A percentile compares a stretch with the other conserved stretches of the same genome.
Conservation (phyloP, 1,284 basidiomycete species). For the Malassezia sympodialis region DNA sequence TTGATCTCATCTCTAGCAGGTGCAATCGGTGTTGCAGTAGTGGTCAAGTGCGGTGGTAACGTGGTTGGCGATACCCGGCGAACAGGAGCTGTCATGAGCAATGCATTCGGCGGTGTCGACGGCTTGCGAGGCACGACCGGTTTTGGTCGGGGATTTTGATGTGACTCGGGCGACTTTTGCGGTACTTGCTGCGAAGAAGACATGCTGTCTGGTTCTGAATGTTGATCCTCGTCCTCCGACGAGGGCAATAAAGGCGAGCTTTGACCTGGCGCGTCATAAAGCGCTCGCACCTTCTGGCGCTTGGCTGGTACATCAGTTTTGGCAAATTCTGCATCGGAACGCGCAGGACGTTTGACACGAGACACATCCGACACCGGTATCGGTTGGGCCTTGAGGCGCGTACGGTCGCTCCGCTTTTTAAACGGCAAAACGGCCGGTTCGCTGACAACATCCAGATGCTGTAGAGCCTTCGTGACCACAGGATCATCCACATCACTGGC, state of each 20-base stretch:
- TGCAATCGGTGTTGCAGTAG: background rate
- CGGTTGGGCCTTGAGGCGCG: constrained; percentile 34
- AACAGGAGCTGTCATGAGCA: background rate
- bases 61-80: background rate
- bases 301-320: constrained; percentile 8
- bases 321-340: constrained; percentile 1
- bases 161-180: background rate
- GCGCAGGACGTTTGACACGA: constrained; percentile 9
- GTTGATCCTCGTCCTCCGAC: background rate
- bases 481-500: constrained; percentile 21
- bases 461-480: constrained; percentile 35
- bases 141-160: background rate
- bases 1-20: background rate
- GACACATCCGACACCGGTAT: constrained; percentile 16
- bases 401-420: constrained; percentile 39
- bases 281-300: constrained; percentile 21
- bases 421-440: constrained; percentile 23
- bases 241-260: constrained; percentile 25
- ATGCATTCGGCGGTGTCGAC: background rate
- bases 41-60: background rate
- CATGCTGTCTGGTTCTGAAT: background rate
- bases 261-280: constrained; percentile 20
- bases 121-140: background rate
- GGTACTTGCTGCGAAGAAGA: background rate
- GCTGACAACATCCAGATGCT: constrained; percentile 3